Evolutionary conservation across 169 alveolate genomes (phyloP).

Genomic region (Neospora caninum): DNA sequence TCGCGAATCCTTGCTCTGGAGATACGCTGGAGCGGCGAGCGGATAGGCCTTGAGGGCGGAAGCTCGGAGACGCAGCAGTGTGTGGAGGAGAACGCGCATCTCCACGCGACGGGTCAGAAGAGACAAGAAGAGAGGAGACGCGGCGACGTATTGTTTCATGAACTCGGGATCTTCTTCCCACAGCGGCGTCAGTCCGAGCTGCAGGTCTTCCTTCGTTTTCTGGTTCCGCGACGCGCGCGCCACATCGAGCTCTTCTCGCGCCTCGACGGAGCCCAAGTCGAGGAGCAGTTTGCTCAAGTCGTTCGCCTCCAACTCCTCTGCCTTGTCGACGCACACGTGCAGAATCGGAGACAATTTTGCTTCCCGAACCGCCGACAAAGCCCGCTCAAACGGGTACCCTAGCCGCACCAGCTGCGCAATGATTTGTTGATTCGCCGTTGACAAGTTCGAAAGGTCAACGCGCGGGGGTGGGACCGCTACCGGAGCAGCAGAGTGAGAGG

Average conservation of each 20-base stretch:
- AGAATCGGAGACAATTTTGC: constrained; percentile 21
- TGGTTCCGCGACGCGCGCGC: constrained; percentile 16
- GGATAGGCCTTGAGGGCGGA: constrained; percentile 33
- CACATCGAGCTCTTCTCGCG: constrained; percentile 6
- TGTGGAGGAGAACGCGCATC: background rate
- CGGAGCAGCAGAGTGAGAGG: background rate
- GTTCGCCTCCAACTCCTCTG: constrained; percentile 28
- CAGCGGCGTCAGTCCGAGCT: background rate
- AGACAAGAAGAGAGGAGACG: background rate
- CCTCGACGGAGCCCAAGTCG: constrained; percentile 31
- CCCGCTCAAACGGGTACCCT: constrained; percentile 34
- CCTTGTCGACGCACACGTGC: constrained; percentile 3
- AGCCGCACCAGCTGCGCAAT: constrained; percentile 25
- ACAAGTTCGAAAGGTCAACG: background rate
- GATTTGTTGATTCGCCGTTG: constrained; percentile 19
- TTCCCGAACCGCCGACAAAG: background rate
- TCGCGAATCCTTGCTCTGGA: background rate
- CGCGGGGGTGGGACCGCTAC: background rate
- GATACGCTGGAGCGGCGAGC: background rate
- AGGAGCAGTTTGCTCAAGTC: constrained; percentile 20
- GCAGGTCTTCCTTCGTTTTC: background rate
- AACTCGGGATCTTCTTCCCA: constrained; percentile 16
- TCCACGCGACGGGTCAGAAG: background rate
- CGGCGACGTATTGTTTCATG: background rate
- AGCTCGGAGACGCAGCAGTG: background rate